Evolutionary conservation across 1,284 basidiomycete genomes (phyloP).

Genomic region (Fomes fomentarius): DNA sequence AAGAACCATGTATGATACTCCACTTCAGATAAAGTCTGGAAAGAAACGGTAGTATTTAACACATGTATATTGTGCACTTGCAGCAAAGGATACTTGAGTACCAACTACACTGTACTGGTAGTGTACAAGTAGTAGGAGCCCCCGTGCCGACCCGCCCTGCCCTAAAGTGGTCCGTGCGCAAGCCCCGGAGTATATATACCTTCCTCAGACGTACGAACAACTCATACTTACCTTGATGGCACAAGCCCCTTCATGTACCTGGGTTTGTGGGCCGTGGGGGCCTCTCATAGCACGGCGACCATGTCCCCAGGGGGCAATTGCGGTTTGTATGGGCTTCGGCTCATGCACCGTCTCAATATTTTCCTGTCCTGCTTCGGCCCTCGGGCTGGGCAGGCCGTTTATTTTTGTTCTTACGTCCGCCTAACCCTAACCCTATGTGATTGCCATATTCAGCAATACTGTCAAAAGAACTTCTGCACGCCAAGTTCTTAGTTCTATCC

Average conservation of each 20-base stretch:
- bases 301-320: conserved; percentile 51
- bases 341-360: conserved; percentile 75
- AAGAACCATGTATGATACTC: no score
- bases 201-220: conserved; percentile 14
- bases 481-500: no score
- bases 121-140: no score
- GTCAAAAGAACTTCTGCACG: no score
- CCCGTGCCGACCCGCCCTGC: conserved; percentile 12
- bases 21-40: no score
- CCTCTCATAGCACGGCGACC: conserved; percentile 74
- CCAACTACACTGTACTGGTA: no score
- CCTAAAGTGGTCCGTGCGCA: conserved; percentile 38
- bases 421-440: conserved; percentile 38
- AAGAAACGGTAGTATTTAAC: no score
- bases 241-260: conserved; percentile 41
- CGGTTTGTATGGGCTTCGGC: conserved; percentile 68
- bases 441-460: no score
- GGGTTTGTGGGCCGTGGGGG: conserved; percentile 47
- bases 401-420: conserved; percentile 27
- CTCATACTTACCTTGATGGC: conserved; percentile 47
- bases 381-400: conserved; percentile 39
- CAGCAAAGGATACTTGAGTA: no score
- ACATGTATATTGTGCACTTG: no score
- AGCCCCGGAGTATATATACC: conserved; percentile 25
- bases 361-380: conserved; percentile 63